A percentile compares a stretch with the other conserved stretches of the same genome.
Evolutionary conservation across 2,329 filamentous ascomycete species (phyloP).

Genomic region (Ceratocystis lukuohia): DNA sequence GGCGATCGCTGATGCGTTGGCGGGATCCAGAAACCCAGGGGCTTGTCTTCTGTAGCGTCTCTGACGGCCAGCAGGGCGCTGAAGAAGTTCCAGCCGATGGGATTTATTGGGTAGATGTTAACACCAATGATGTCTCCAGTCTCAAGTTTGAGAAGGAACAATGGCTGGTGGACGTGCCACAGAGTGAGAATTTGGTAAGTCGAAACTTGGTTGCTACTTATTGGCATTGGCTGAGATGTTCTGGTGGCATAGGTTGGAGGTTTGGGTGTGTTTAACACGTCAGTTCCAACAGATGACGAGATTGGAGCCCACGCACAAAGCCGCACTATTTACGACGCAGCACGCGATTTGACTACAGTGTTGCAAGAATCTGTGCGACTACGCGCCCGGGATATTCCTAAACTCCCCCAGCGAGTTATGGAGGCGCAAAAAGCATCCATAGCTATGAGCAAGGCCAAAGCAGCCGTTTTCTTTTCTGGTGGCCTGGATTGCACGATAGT

Average conservation of each 20-base stretch:
- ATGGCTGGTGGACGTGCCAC: conserved; percentile 14
- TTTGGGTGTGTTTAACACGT: conserved; percentile 40
- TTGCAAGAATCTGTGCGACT: conserved; percentile 37
- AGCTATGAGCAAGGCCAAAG: conserved; percentile 29
- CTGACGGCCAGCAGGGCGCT: conserved; percentile 47
- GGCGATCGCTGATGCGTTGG: conserved; percentile 67
- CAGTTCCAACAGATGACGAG: conserved; percentile 27
- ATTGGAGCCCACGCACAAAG: not conserved
- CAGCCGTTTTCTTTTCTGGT: conserved; percentile 84
- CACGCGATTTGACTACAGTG: not conserved
- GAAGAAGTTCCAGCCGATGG: conserved; percentile 74
- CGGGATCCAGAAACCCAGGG: conserved; percentile 37
- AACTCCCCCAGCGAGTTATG: conserved; percentile 31
- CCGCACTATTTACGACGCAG: not conserved
- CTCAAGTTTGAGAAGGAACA: conserved; percentile 6
- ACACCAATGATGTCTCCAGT: conserved; percentile 11
- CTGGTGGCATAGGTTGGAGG: conserved; percentile 35
- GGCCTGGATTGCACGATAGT: conserved; percentile 86
- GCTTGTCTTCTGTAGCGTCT: conserved; percentile 55
- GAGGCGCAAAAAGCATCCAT: conserved; percentile 23
- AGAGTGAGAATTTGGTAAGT: conserved; percentile 15
- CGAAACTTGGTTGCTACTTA: not conserved
- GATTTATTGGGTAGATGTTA: conserved; percentile 55
- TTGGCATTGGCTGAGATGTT: conserved; percentile 20
- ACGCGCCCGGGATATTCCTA: conserved; percentile 53